A percentile compares a stretch with the other conserved stretches of the same genome.
These are phyloP conservation scores for Bretziella fagacearum DNA, from an alignment of 2,329 filamentous ascomycete genomes.

Conservation along the genomic window DNA sequence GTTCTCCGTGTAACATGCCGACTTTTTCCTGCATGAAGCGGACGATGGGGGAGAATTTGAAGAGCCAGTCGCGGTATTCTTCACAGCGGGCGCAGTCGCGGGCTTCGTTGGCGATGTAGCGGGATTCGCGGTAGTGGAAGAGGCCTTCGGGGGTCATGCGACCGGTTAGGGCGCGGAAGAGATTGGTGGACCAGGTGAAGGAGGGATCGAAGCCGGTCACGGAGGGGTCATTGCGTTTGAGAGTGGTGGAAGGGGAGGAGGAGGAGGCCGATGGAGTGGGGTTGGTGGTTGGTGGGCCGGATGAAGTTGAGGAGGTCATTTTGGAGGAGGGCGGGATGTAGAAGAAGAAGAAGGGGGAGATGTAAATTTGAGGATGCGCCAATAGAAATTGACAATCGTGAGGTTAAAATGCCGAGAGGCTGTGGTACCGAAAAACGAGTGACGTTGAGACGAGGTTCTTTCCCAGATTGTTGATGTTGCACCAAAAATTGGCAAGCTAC, in stretches of 20 bases:
- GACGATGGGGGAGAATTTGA: slow-evolving; percentile 70
- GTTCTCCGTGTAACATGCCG: slow-evolving; percentile 54
- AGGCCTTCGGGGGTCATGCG: slow-evolving; percentile 50
- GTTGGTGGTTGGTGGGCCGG: too few species aligned
- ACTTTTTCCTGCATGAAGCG: slow-evolving; percentile 77
- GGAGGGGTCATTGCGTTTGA: slow-evolving; percentile 39
- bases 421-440: too few species aligned
- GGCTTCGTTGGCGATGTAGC: slow-evolving; percentile 58
- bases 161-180: slow-evolving; percentile 67
- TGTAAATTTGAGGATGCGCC: neutral
- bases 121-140: slow-evolving; percentile 60
- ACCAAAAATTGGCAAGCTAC: slow-evolving; percentile 2
- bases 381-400: neutral
- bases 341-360: neutral
- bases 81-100: slow-evolving; percentile 70
- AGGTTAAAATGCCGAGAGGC: too few species aligned
- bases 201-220: slow-evolving; percentile 47
- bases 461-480: neutral
- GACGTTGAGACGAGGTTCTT: neutral
- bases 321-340: neutral
- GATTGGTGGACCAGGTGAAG: slow-evolving; percentile 57
- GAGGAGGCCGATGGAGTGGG: slow-evolving; percentile 1
- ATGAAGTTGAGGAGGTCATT: slow-evolving; percentile 8
- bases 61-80: slow-evolving; percentile 63
- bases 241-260: slow-evolving; percentile 18